Base-by-base conservation (phyloP, 202 grass and related monocot genomes). In the Carex arenaria region DNA sequence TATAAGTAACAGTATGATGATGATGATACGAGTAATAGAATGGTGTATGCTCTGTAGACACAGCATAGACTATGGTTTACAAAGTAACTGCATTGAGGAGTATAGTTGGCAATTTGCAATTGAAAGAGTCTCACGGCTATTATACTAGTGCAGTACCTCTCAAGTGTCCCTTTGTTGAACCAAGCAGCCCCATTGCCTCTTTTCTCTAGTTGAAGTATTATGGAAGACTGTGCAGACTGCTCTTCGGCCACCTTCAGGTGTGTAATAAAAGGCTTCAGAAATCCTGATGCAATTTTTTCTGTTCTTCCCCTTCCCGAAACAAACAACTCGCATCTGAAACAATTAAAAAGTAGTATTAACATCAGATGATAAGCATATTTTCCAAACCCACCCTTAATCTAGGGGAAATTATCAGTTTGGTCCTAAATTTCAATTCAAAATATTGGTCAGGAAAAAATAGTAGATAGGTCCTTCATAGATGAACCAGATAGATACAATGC, bases 141-240 rank as follows among this genome's bases (percentile, higher is more conserved):
- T 43, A 14, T 65, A 67, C 22, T 34, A 63, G 12, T 64, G 23
- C 9, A 26, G 36, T 72, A 99, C 96, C 96, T 99, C 87, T 99
- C 96, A 8, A 99, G 93, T 31, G 93, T 99, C 85, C 88, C 91
- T 88, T 99, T 99, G 84, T 85, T 96, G 90, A 99, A 99, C 96
- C 96, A 99, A 2, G 89, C 10, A 53, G 30, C 31, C 22, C 67
- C 85, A 64, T 81, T 82, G 62, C 60, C 67, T 66, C 68, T 83
- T 8, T 82, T 89, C 26, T 92, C 91, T 52, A 96, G 63, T 89
- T 99, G 91, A 57, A 99, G 80, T 23, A 87, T 88, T 81, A 99
- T 96, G 43, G 85, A 85, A 78, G 80, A 38, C 3, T 86, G 86
- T 22, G 86, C 60, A 20, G 86, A 88, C 85, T 99, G 96, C 83